A percentile compares a stretch with the other conserved stretches of the same genome.
Conservation (phyloP, 163 green algal species). For the Chloromonas sp. region DNA sequence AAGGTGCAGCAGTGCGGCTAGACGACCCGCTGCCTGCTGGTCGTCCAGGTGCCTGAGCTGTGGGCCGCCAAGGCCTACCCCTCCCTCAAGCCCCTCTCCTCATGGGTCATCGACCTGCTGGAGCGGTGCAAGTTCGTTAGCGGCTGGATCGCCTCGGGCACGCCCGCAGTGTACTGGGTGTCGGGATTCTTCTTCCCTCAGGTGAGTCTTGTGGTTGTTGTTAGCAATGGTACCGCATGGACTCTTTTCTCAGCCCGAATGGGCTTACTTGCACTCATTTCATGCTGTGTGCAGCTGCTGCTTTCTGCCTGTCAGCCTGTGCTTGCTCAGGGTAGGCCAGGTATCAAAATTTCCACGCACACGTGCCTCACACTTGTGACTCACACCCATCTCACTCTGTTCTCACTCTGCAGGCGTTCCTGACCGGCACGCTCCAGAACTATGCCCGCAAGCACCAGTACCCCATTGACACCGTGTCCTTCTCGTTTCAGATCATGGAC, state of each 20-base stretch:
- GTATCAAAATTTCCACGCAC: too few species aligned
- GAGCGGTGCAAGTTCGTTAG: slow-evolving; percentile 63
- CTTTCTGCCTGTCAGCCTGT: too few species aligned
- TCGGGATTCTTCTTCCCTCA: slow-evolving; percentile 84
- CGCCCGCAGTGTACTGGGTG: slow-evolving; percentile 72
- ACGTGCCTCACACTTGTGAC: too few species aligned
- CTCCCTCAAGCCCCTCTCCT: slow-evolving; percentile 71
- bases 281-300: too few species aligned
- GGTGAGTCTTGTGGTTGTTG: slow-evolving; percentile 8
- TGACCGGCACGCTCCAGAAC: slow-evolving; percentile 81
- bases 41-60: slow-evolving; percentile 58
- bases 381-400: too few species aligned
- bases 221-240: too few species aligned
- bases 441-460: slow-evolving; percentile 67
- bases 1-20: too few species aligned
- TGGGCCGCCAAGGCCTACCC: slow-evolving; percentile 77
- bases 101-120: slow-evolving; percentile 69
- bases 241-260: too few species aligned
- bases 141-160: slow-evolving; percentile 52
- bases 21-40: too few species aligned
- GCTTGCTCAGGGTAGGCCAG: too few species aligned
- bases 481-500: slow-evolving; percentile 65
- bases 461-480: slow-evolving; percentile 77
- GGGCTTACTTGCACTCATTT: too few species aligned
- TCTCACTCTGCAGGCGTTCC: slow-evolving; percentile 52